These are phyloP conservation scores for Marsdenia floribunda DNA, from an alignment of 257 asterid genomes.

Conservation along the genomic window DNA sequence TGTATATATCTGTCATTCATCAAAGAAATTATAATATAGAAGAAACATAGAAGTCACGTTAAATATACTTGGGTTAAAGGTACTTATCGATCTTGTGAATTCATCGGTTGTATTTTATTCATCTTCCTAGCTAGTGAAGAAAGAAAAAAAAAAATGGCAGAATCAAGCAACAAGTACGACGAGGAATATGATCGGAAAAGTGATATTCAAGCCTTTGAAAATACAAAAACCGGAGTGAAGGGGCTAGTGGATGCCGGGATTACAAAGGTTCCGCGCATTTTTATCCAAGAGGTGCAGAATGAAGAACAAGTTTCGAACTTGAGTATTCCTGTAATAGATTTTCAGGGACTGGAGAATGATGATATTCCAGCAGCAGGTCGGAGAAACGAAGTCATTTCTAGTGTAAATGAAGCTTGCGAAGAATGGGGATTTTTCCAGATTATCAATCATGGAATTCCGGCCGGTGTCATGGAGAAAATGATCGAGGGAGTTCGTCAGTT, in stretches of 20 bases:
- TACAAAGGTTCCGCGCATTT: constrained; percentile 37
- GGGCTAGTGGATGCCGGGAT: constrained; percentile 55
- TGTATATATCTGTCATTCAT: too few species aligned
- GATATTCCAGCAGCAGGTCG: constrained; percentile 7
- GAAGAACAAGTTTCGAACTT: background rate
- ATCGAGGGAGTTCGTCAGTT: constrained; percentile 47
- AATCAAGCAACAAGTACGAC: too few species aligned
- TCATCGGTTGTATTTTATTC: too few species aligned
- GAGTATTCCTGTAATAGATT: background rate
- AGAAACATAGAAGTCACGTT: too few species aligned
- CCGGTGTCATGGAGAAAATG: constrained; percentile 42
- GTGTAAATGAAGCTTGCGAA: constrained; percentile 12
- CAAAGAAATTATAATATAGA: too few species aligned
- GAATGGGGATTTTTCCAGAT: constrained; percentile 59
- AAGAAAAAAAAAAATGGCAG: too few species aligned
- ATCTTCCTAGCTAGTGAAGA: too few species aligned
- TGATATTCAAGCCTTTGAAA: constrained; percentile 52
- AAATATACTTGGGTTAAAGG: too few species aligned
- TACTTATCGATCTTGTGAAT: too few species aligned
- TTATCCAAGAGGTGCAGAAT: constrained; percentile 11
- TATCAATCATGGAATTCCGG: constrained; percentile 60
- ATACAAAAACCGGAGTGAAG: constrained; percentile 57
- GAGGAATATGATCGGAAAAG: constrained; percentile 37
- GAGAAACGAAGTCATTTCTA: background rate
- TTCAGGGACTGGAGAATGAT: background rate